A percentile compares a stretch with the other conserved stretches of the same genome.
phyloP scores from a whole-genome alignment of 78 protist genomes.

The Protostelium mycophagum region DNA sequence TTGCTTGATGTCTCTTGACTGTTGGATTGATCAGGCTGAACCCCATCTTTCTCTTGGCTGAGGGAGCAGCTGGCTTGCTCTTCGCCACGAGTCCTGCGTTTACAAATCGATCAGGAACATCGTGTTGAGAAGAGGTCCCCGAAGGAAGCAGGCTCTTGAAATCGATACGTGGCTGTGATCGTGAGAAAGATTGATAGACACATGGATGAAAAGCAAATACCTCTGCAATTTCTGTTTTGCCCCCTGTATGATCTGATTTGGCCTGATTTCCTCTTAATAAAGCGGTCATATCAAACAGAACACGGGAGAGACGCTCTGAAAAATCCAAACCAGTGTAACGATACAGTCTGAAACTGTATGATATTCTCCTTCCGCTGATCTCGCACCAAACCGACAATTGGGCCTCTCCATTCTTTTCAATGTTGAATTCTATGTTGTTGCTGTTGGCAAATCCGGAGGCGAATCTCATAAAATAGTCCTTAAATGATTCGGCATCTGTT shows the following conservation, averaged over 20 bases:
- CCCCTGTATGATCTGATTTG: too few species aligned
- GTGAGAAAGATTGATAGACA: too few species aligned
- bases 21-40: neutral
- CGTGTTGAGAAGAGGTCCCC: too few species aligned
- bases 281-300: neutral
- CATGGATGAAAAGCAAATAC: too few species aligned
- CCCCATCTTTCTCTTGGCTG: neutral
- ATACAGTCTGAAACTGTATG: neutral
- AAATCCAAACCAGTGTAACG: neutral
- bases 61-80: neutral
- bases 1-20: neutral
- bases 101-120: too few species aligned
- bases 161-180: too few species aligned
- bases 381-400: neutral
- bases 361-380: neutral
- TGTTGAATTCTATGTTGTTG: neutral
- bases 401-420: neutral
- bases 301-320: neutral
- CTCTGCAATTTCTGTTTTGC: too few species aligned
- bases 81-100: too few species aligned
- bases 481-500: neutral
- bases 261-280: neutral
- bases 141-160: too few species aligned
- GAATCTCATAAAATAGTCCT: neutral
- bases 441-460: neutral